Conservation (phyloP, 2,329 filamentous ascomycete genomes). For the Penicillium psychrosexuale region DNA sequence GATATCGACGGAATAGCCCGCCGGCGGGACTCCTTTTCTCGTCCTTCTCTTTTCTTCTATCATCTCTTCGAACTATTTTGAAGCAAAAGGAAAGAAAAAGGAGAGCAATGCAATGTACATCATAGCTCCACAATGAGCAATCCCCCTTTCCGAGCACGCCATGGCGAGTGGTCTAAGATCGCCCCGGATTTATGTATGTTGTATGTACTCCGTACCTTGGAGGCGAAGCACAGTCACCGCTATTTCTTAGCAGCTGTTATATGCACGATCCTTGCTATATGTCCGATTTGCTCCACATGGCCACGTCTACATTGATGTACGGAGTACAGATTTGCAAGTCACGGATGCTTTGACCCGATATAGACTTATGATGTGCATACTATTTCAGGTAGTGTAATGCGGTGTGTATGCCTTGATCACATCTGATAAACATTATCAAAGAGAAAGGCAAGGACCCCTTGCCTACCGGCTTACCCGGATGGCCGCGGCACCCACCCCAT, state of each 20-base stretch:
- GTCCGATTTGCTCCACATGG: slow-evolving; percentile 4
- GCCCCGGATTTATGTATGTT: slow-evolving; percentile 11
- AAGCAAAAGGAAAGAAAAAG: neutral
- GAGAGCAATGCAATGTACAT: neutral
- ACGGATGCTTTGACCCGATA: slow-evolving; percentile 20
- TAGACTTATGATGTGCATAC: slow-evolving; percentile 1
- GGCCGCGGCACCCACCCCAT: too few species aligned
- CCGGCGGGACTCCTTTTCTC: neutral
- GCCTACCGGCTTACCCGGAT: too few species aligned
- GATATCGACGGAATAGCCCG: slow-evolving; percentile 1
- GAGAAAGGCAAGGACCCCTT: too few species aligned
- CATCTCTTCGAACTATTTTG: neutral
- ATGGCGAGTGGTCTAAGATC: slow-evolving; percentile 12
- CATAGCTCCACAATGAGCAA: slow-evolving; percentile 19
- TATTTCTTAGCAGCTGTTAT: slow-evolving; percentile 10
- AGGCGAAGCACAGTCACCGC: slow-evolving; percentile 19
- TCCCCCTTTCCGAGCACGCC: slow-evolving; percentile 24
- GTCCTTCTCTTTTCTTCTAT: neutral
- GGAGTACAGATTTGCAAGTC: neutral
- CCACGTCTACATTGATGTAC: slow-evolving; percentile 6
- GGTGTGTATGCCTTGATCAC: neutral
- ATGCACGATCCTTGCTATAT: neutral
- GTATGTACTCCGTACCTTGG: neutral
- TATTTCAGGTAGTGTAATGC: neutral
- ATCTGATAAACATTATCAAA: too few species aligned